Base-by-base conservation (phyloP, 768 basidiomycete genomes). In the Saitozyma podzolica region DNA sequence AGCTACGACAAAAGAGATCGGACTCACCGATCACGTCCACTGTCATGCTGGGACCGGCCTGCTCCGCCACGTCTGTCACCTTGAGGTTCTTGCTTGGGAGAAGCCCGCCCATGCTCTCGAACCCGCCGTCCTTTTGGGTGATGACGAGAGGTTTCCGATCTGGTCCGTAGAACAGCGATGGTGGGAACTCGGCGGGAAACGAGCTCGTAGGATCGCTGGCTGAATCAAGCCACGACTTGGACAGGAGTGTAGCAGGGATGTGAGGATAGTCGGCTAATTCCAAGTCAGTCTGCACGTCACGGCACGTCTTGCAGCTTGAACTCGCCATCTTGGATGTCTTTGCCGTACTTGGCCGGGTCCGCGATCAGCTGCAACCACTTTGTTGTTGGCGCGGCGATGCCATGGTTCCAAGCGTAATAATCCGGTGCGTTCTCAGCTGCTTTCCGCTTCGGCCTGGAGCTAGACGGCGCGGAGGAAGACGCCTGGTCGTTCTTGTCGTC, bases 1-100 rank as follows among this genome's bases (percentile, higher is more conserved):
- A 41, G 62, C 49, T 51, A 41, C 11, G 20, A 54, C 17, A 41
- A 61, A 43, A 20, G 14, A 14, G n/a, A 19, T 13, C 8, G 17
- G 20, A 68, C 73, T 48, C 50, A 92, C 92, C 92, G 69, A 98
- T 95, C 20, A 98, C 95, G 80, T 96, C 92, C 17, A 98, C 83
- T 0, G 89, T 86, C 0, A 83, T 85, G 65, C 90, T 85, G 54
- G 85, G 85, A 6, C 94, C 95, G 48, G 97, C 85, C 37, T 86
- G 81, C 61, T 88, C 82, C 0, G 88, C 91, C 2, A 98, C 88
- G 75, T 93, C 88, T 59, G 85, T 83, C 47, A 96, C 89, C 0
- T 87, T 88, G 58, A 94, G 85, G 58, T 85, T 83, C 9, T 79
- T 67, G 1, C 83, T 79, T 9, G 94, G 94, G 88, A 97, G 90